Evolutionary conservation across 768 basidiomycete genomes (phyloP).

Genomic region (Termitomyces sp.): DNA sequence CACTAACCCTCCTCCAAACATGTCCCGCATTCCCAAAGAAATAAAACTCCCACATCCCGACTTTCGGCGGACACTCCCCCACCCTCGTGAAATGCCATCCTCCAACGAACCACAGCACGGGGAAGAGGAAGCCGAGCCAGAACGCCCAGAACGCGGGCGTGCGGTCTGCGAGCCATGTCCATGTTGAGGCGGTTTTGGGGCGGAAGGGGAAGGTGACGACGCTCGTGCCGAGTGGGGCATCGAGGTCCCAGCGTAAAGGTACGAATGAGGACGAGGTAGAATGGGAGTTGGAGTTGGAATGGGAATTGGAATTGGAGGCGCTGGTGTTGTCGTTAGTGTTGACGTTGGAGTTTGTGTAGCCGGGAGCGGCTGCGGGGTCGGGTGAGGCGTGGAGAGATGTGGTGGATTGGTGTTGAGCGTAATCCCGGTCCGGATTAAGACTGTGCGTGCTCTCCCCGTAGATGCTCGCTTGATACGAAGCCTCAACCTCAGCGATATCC

Average conservation of each 20-base stretch:
- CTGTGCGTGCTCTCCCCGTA: conserved; percentile 3
- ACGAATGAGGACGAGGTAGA: conserved; percentile 24
- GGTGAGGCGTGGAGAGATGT: conserved; percentile 3
- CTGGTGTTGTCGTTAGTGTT: background rate
- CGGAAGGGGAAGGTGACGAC: conserved; percentile 30
- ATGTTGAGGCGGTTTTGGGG: conserved; percentile 23
- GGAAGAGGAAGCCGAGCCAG: conserved; percentile 72
- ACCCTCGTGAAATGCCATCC: conserved; percentile 64
- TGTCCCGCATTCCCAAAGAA: conserved; percentile 19
- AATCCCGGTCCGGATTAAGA: background rate
- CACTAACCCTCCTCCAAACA: conserved; percentile 7
- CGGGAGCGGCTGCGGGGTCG: conserved; percentile 1
- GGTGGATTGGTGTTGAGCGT: background rate
- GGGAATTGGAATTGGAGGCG: conserved; percentile 6
- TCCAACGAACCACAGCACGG: conserved; percentile 74
- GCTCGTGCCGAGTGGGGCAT: conserved; percentile 35
- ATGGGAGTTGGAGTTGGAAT: conserved; percentile 32
- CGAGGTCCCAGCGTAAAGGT: conserved; percentile 52
- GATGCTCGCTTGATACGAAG: conserved; percentile 1
- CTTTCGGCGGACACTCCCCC: conserved; percentile 44
- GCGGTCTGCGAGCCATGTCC: conserved; percentile 23
- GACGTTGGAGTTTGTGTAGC: background rate
- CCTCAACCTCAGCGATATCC: conserved; percentile 14
- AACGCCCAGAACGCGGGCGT: conserved; percentile 63
- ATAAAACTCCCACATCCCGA: conserved; percentile 48